Conservation (phyloP, 1,284 basidiomycete genomes). For the Mycena sp. region DNA sequence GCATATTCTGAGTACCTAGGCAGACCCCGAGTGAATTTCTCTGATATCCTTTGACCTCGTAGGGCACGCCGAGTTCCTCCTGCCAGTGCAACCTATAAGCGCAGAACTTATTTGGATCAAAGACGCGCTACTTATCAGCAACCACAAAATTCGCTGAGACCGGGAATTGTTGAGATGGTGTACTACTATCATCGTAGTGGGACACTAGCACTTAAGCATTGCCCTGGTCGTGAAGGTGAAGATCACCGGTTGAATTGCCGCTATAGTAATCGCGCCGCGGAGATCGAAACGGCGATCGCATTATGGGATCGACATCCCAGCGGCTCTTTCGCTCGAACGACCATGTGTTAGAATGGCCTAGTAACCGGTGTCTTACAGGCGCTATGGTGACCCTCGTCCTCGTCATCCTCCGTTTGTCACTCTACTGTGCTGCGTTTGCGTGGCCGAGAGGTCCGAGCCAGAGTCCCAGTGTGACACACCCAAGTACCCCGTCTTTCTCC, state of each 20-base stretch:
- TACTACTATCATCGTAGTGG: constrained; percentile 43
- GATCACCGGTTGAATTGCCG: neutral
- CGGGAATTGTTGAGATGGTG: constrained; percentile 63
- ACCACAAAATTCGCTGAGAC: constrained; percentile 63
- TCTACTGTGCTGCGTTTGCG: constrained; percentile 18
- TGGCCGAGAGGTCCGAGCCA: constrained; percentile 7
- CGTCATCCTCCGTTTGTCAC: constrained; percentile 10
- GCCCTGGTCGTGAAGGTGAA: neutral
- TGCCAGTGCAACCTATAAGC: constrained; percentile 29
- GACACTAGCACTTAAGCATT: too few species aligned
- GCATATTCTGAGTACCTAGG: neutral
- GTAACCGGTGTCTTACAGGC: neutral
- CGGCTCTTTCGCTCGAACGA: constrained; percentile 4
- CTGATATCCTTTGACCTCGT: constrained; percentile 58
- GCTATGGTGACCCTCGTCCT: constrained; percentile 19
- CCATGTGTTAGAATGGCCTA: constrained; percentile 17
- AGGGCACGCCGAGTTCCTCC: constrained; percentile 61
- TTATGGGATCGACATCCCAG: neutral
- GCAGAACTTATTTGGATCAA: neutral
- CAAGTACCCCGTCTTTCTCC: constrained; percentile 7
- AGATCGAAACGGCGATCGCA: neutral
- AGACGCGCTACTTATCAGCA: constrained; percentile 49
- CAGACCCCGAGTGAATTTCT: constrained; percentile 37
- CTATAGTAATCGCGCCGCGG: neutral
- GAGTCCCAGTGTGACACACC: neutral